Evolutionary conservation across 1,284 basidiomycete genomes (phyloP), one percentile per base, ranked within the genome.

Genomic region (Stygiomarasmius scandens): DNA sequence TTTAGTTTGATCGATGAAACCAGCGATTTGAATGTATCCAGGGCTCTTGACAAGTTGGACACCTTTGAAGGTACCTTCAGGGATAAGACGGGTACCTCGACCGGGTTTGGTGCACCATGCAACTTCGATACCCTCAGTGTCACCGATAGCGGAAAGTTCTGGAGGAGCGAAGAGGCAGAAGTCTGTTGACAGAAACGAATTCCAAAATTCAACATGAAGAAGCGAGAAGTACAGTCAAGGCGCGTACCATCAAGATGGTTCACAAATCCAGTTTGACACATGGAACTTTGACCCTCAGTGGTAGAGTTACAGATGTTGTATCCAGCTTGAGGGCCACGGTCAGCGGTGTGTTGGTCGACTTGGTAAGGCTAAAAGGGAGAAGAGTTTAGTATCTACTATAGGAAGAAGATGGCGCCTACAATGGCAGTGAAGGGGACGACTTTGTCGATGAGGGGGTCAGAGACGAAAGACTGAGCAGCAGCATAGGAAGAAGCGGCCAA

Each of bases 261-360:
- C 10, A 77, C 68, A 55, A 81, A 71, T 1, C 73, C 66, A 0
- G 85, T 87, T 68, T 87, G 85, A 64, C 86, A 87, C 60, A 77
- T 57, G 1, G 84, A 84, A 3, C 75, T 44, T 53, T 76, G 76
- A 63, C 75, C 77, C 67, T 80, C 71, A 16, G 85, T 87, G 10
- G 84, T 85, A 3, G 80, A 77, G 73, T 87, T 87, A 67, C 85
- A 87, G 9, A 72, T 65, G 70, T 86, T 87, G 74, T 82, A 87
- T 14, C 84, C 85, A 14, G 57, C 63, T 63, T 85, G 83, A 29
- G 74, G 69, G 19, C 82, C 83, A 61, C 83, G 80, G 38, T 41
- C 58, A 29, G 79, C 80, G 6, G 60, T 68, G 36, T 57, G 55
- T 5, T 23, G 23, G 61, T 86, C 83, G 8, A 70, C 65, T 65